These are phyloP conservation scores for Kingdonia uniflora DNA, from an alignment of 164 flowering plant species.

Conservation along the genomic window DNA sequence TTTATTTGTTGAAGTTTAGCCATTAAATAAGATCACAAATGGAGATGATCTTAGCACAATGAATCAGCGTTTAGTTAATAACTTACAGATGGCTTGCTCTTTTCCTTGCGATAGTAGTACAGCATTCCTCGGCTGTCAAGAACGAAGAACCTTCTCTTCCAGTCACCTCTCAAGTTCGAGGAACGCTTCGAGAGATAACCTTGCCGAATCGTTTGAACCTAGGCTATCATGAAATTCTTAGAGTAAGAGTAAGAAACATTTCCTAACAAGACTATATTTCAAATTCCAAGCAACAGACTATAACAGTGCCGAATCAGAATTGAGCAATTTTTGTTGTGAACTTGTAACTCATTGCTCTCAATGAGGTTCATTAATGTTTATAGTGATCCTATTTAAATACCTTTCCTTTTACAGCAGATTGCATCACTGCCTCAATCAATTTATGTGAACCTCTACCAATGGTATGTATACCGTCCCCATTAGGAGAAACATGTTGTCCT, in stretches of 20 bases:
- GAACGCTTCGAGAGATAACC: conserved; percentile 96
- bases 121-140: conserved; percentile 96
- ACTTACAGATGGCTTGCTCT: conserved; percentile 63
- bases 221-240: conserved; percentile 17
- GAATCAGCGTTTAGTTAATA: neutral
- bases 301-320: too few relatives aligned
- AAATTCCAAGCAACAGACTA: too few relatives aligned
- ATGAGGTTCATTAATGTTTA: too few relatives aligned
- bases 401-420: conserved; percentile 89
- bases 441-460: conserved; percentile 45
- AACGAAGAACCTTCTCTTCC: conserved; percentile 94
- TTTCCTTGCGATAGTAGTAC: conserved; percentile 86
- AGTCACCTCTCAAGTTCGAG: conserved; percentile 88
- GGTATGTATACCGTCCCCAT: conserved; percentile 32
- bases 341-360: too few relatives aligned
- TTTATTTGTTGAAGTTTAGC: too few relatives aligned
- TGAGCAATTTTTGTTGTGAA: too few relatives aligned
- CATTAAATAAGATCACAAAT: too few relatives aligned
- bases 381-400: conserved; percentile 17
- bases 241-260: neutral
- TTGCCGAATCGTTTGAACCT: conserved; percentile 97
- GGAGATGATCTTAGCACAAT: too few relatives aligned
- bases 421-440: conserved; percentile 52
- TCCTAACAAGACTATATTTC: too few relatives aligned
- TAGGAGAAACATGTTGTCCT: conserved; percentile 60